A percentile compares a stretch with the other conserved stretches of the same genome.
Evolutionary conservation across 768 basidiomycete genomes (phyloP).

Genomic region (Kwoniella newhampshirensis): DNA sequence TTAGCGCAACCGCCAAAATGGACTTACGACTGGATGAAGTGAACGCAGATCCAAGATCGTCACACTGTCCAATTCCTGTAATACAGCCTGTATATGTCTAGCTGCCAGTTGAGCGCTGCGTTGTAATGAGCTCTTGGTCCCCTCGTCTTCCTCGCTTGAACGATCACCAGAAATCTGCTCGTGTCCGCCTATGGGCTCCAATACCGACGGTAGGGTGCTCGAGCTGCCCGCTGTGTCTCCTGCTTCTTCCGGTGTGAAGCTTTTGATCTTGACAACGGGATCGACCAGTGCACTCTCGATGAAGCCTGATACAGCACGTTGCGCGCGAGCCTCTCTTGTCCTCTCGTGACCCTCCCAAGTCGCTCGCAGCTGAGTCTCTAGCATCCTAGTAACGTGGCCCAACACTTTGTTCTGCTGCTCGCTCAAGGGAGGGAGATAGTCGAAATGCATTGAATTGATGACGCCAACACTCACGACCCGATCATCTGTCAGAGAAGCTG

Average conservation of each 20-base stretch:
- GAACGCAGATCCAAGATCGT: slow-evolving; percentile 24
- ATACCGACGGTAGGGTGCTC: no score
- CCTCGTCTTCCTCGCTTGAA: no score
- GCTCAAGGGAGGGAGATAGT: slow-evolving; percentile 6
- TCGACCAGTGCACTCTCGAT: slow-evolving; percentile 31
- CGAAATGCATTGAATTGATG: slow-evolving; percentile 20
- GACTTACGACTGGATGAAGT: slow-evolving; percentile 5
- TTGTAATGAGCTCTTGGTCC: not conserved
- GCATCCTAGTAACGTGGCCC: slow-evolving; percentile 23
- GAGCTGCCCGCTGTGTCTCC: no score
- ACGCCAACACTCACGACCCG: slow-evolving; percentile 16
- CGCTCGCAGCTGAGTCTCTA: slow-evolving; percentile 36
- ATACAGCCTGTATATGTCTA: slow-evolving; percentile 2
- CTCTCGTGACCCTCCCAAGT: slow-evolving; percentile 42
- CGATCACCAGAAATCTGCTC: no score
- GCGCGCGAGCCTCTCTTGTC: slow-evolving; percentile 30
- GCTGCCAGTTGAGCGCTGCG: not conserved
- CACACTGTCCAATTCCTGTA: slow-evolving; percentile 6
- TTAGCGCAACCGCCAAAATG: not conserved
- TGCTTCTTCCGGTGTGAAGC: no score
- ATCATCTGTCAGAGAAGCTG: not conserved
- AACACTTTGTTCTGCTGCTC: slow-evolving; percentile 25
- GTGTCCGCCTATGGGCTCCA: no score
- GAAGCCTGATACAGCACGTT: slow-evolving; percentile 30
- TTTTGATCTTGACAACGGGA: no score